phyloP scores from a whole-genome alignment of 208 protist genomes.

The Crithidia bombi region DNA sequence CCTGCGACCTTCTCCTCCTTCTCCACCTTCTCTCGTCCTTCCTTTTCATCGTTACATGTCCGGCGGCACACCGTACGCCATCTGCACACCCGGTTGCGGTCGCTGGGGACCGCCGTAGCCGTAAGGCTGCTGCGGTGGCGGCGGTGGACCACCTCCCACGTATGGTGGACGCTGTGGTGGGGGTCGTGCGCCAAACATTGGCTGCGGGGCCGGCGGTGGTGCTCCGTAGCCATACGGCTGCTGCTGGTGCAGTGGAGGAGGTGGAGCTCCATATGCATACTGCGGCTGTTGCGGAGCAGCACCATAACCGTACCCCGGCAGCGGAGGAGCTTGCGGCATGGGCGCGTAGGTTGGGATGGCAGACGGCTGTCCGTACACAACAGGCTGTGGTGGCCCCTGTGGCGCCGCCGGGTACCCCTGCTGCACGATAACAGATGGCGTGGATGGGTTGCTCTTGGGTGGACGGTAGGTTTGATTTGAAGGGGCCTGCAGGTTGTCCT shows the following conservation, averaged over 20 bases:
- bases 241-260: constrained; percentile 19
- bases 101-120: constrained; percentile 14
- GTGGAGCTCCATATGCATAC: constrained; percentile 7
- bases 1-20: no score
- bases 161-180: constrained; percentile 15
- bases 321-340: no score
- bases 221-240: constrained; percentile 3
- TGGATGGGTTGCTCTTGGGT: constrained; percentile 16
- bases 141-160: constrained; percentile 15
- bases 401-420: constrained; percentile 20
- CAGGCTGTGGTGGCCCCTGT: constrained; percentile 27
- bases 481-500: constrained; percentile 24
- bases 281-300: no score
- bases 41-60: constrained; percentile 34
- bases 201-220: constrained; percentile 17
- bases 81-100: constrained; percentile 19
- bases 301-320: no score
- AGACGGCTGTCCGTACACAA: constrained; percentile 20
- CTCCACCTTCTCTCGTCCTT: no score
- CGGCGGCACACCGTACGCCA: constrained; percentile 39
- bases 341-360: constrained; percentile 4
- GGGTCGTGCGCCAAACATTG: constrained; percentile 19
- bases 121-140: constrained; percentile 16
- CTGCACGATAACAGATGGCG: constrained; percentile 4
- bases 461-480: constrained; percentile 33